A percentile compares a stretch with the other conserved stretches of the same genome.
Evolutionary conservation across 371 early-diverging fungal genomes (phyloP).

Genomic region (Apophysomyces trapeziformis): DNA sequence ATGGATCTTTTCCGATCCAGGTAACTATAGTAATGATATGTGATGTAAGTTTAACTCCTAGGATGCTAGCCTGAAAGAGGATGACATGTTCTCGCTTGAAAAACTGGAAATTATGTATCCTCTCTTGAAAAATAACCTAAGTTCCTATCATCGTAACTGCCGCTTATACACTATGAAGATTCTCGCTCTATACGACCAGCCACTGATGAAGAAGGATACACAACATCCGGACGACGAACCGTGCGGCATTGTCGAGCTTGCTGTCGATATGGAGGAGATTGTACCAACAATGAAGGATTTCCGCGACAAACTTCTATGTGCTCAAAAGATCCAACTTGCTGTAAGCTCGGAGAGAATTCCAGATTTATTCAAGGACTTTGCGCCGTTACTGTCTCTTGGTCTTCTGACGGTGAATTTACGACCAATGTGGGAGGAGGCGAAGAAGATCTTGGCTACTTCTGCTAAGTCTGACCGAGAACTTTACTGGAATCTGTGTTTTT

Average conservation of each 20-base stretch:
- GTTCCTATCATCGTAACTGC: conserved; percentile 58
- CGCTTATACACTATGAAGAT: conserved; percentile 78
- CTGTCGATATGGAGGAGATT: conserved; percentile 67
- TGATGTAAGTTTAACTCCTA: not conserved
- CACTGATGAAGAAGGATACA: conserved; percentile 48
- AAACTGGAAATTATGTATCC: conserved; percentile 54
- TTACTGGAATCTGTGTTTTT: conserved; percentile 69
- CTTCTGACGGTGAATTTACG: conserved; percentile 77
- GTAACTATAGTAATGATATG: conserved; percentile 35
- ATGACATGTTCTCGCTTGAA: conserved; percentile 39
- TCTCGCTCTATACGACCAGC: conserved; percentile 69
- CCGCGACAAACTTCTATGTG: conserved; percentile 80
- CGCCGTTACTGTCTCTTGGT: conserved; percentile 65
- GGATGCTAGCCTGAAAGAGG: conserved; percentile 31
- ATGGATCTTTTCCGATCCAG: conserved; percentile 54
- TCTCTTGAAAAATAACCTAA: conserved; percentile 61
- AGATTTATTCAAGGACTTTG: conserved; percentile 63
- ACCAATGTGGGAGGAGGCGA: conserved; percentile 86
- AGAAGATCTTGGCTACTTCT: conserved; percentile 56
- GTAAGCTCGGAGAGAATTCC: conserved; percentile 64
- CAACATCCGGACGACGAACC: conserved; percentile 39
- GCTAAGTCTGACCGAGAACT: conserved; percentile 56
- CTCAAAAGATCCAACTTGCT: conserved; percentile 70
- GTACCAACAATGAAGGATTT: conserved; percentile 62
- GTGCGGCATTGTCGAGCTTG: conserved; percentile 55